Evolutionary conservation across 202 grass and related monocot species (phyloP).

Genomic region (Musa balbisiana): DNA sequence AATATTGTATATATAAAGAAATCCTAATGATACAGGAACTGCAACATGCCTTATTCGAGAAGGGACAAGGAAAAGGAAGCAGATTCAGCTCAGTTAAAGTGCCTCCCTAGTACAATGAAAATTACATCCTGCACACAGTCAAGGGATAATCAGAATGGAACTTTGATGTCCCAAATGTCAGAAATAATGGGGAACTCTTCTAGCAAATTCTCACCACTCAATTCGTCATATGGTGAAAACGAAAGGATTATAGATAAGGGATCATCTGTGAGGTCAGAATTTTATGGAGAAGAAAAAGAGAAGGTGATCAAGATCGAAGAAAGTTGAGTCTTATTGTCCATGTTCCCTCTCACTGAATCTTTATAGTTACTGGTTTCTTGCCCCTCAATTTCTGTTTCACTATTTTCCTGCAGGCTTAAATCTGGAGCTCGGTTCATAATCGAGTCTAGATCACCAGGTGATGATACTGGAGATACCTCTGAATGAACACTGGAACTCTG

Average conservation of each 20-base stretch:
- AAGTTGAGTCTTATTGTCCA: conserved; percentile 57
- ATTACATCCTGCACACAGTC: conserved; percentile 28
- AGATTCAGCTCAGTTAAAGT: conserved; percentile 40
- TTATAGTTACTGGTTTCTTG: background rate
- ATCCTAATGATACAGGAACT: conserved; percentile 37
- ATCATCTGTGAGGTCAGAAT: conserved; percentile 34
- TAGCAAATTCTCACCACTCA: conserved; percentile 3
- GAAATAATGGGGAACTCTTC: conserved; percentile 50
- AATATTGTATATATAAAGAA: background rate
- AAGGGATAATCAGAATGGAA: conserved; percentile 22
- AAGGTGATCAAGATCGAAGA: conserved; percentile 84
- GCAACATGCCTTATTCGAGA: conserved; percentile 33
- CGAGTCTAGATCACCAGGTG: conserved; percentile 3
- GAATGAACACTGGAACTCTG: background rate
- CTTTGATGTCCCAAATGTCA: conserved; percentile 20
- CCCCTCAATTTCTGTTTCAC: background rate
- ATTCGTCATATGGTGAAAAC: conserved; percentile 32
- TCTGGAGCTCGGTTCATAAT: conserved; percentile 20
- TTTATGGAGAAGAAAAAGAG: conserved; percentile 67
- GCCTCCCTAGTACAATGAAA: conserved; percentile 64
- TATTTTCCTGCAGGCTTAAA: conserved; percentile 14
- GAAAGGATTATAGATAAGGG: conserved; percentile 35
- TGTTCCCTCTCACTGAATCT: background rate
- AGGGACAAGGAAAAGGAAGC: conserved; percentile 29
- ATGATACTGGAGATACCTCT: conserved; percentile 1